These are phyloP conservation scores for Tricholoma sp. DNA, from an alignment of 768 basidiomycete genomes.

Conservation along the genomic window DNA sequence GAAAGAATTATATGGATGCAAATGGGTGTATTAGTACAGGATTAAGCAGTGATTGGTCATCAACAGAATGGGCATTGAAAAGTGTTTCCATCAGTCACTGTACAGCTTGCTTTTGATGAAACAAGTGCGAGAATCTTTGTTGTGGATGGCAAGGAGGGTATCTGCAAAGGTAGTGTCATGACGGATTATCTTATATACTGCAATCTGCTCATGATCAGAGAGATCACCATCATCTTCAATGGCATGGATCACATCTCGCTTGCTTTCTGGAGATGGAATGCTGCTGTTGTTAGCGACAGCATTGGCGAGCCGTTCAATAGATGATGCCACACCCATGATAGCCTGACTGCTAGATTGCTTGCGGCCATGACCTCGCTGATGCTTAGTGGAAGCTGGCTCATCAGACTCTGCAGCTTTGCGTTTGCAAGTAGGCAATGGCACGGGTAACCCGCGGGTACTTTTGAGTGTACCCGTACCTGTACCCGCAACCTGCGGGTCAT, in stretches of 20 bases:
- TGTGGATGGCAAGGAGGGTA: conserved; percentile 10
- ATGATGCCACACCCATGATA: conserved; percentile 13
- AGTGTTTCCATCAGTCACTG: background rate
- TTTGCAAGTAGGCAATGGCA: no score
- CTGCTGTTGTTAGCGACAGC: conserved; percentile 7
- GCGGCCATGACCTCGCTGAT: no score
- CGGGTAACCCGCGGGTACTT: no score
- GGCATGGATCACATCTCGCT: conserved; percentile 10
- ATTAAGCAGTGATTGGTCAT: no score
- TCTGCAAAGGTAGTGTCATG: conserved; percentile 13
- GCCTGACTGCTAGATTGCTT: conserved; percentile 11
- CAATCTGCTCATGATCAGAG: conserved; percentile 15
- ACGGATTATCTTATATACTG: conserved; percentile 12
- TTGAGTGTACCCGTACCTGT: no score
- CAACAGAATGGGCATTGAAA: conserved; percentile 6
- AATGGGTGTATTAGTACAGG: no score
- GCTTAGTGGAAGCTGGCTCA: no score
- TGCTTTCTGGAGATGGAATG: conserved; percentile 6
- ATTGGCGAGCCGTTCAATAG: conserved; percentile 12
- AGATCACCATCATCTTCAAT: no score
- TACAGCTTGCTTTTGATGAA: conserved; percentile 9
- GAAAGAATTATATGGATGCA: conserved; percentile 1
- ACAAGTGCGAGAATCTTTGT: conserved; percentile 9
- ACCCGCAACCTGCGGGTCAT: no score
- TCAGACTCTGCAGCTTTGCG: no score